Conservation (phyloP, 257 asterid genomes). For the Parsonsia alboflavescens region DNA sequence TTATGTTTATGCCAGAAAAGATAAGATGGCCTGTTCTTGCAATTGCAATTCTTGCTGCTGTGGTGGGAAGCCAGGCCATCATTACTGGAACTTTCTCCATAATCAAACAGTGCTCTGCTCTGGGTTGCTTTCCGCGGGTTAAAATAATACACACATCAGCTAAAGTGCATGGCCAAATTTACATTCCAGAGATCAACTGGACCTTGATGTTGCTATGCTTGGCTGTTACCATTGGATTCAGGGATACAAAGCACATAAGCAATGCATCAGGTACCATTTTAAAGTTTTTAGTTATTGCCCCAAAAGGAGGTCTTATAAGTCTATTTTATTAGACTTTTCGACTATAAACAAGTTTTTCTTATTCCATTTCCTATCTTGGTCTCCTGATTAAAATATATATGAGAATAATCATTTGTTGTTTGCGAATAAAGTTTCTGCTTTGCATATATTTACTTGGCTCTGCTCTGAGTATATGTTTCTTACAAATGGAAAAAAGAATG, state of each 20-base stretch:
- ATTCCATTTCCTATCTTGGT: not conserved
- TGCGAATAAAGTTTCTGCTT: no score
- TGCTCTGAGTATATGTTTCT: not conserved
- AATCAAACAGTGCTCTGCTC: slow-evolving; percentile 91
- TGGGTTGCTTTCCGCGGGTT: slow-evolving; percentile 90
- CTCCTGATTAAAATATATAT: not conserved
- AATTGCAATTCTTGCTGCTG: slow-evolving; percentile 95
- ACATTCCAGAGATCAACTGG: slow-evolving; percentile 95
- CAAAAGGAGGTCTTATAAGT: not conserved
- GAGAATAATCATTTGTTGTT: not conserved
- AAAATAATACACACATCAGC: slow-evolving; percentile 85
- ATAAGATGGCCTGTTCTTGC: slow-evolving; percentile 89
- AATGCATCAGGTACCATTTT: slow-evolving; percentile 73
- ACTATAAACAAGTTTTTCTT: not conserved
- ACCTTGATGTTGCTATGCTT: slow-evolving; percentile 78
- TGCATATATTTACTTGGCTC: not conserved
- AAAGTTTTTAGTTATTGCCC: not conserved
- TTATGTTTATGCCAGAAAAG: slow-evolving; percentile 41
- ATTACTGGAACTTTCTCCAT: slow-evolving; percentile 92
- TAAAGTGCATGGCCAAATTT: slow-evolving; percentile 78
- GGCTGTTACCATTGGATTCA: slow-evolving; percentile 87
- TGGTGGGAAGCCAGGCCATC: slow-evolving; percentile 96
- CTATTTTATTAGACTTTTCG: not conserved
- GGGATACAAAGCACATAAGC: slow-evolving; percentile 92
- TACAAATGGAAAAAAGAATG: not conserved